Evolutionary conservation across 179 eudicot species (phyloP).

Genomic region (Heliamphora pulchella): DNA sequence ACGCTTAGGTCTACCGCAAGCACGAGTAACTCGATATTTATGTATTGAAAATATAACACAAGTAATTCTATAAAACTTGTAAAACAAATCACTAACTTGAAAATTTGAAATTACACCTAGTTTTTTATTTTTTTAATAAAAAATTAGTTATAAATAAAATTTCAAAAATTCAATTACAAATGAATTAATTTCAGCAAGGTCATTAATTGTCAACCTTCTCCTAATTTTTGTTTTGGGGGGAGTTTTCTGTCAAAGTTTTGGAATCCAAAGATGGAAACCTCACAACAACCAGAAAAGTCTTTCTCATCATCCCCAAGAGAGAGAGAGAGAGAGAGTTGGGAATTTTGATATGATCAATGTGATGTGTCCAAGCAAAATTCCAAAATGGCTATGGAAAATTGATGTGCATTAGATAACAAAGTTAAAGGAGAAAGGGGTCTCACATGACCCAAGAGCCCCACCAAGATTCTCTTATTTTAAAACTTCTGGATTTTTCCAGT

Average conservation of each 20-base stretch:
- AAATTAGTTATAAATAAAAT: too few relatives aligned
- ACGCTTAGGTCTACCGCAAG: too few relatives aligned
- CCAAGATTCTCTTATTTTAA: constrained; percentile 7
- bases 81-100: too few relatives aligned
- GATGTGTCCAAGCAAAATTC: constrained; percentile 1
- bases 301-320: background rate
- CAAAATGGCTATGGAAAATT: background rate
- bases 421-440: background rate
- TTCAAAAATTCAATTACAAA: background rate
- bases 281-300: background rate
- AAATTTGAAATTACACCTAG: too few relatives aligned
- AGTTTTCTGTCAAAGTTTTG: background rate
- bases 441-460: constrained; percentile 10
- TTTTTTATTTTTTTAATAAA: too few relatives aligned
- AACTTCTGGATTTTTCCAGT: background rate
- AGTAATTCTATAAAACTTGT: too few relatives aligned
- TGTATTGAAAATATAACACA: too few relatives aligned
- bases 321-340: background rate
- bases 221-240: background rate
- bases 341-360: background rate
- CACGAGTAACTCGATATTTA: too few relatives aligned
- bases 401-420: background rate
- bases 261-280: background rate
- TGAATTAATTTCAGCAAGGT: background rate
- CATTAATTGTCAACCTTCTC: background rate